Percentiles rank a stretch among this genome's conserved stretches.
phyloP scores from a whole-genome alignment of 78 protist genomes.

The Cavenderia fasciculata region DNA sequence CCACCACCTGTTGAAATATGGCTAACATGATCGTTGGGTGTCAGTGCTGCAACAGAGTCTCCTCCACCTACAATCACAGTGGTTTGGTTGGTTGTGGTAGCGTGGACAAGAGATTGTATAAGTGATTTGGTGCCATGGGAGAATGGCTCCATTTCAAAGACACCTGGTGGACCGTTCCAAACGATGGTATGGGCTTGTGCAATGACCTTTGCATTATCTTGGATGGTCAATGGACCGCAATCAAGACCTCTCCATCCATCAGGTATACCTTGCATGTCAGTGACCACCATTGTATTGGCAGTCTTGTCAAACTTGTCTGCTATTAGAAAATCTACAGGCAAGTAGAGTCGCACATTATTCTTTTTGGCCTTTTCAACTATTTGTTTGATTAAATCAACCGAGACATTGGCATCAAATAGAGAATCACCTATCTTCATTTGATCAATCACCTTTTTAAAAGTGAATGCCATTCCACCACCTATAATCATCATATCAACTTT shows the following conservation, averaged over 20 bases:
- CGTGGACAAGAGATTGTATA: conserved; percentile 88
- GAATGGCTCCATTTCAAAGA: conserved; percentile 95
- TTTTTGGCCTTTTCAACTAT: conserved; percentile 92
- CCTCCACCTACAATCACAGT: conserved; percentile 98
- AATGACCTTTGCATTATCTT: conserved; percentile 68
- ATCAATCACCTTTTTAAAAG: conserved; percentile 93
- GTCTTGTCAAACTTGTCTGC: conserved; percentile 86
- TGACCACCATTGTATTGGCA: conserved; percentile 69
- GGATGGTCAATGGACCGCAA: conserved; percentile 95
- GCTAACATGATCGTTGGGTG: conserved; percentile 89
- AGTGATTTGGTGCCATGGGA: conserved; percentile 91
- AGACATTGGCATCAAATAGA: conserved; percentile 92
- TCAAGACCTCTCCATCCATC: conserved; percentile 99
- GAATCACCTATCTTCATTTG: conserved; percentile 87
- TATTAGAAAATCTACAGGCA: conserved; percentile 95
- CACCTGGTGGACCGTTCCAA: conserved; percentile 99
- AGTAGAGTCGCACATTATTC: conserved; percentile 86
- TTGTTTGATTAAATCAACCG: conserved; percentile 86
- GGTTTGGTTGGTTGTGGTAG: conserved; percentile 91
- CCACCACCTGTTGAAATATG: conserved; percentile 99
- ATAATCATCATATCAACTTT: conserved; percentile 96
- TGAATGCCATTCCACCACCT: conserved; percentile 99
- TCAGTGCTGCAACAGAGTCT: conserved; percentile 93
- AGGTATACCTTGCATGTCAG: conserved; percentile 92
- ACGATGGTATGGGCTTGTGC: conserved; percentile 90